phyloP scores from a whole-genome alignment of 2,329 filamentous ascomycete species.

The Neoscytalidium dimidiatum region DNA sequence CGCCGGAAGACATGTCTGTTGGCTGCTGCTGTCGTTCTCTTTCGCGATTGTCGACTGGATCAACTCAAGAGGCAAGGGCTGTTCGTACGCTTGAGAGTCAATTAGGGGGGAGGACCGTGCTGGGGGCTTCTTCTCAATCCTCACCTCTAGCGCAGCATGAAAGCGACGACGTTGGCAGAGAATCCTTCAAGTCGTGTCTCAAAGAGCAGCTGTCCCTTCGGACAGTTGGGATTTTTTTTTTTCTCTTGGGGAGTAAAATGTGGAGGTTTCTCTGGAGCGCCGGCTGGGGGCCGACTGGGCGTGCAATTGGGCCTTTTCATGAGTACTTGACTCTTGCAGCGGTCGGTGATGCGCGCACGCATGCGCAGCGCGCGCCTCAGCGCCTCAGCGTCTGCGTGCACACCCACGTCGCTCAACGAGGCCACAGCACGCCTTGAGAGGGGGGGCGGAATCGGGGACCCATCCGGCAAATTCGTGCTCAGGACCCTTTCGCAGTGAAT shows the following conservation, averaged over 20 bases:
- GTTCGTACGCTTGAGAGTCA: background rate
- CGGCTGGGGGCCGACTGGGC: background rate
- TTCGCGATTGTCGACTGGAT: background rate
- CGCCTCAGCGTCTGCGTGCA: too few species aligned
- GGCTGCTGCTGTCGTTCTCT: background rate
- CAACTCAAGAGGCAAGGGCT: background rate
- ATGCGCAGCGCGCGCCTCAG: too few species aligned
- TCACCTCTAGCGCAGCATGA: background rate
- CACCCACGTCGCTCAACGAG: background rate
- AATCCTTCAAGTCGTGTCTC: too few species aligned
- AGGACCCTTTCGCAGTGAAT: too few species aligned
- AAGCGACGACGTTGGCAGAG: background rate
- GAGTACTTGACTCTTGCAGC: conserved; percentile 5
- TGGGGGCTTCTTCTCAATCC: background rate
- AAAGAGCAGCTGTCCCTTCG: background rate
- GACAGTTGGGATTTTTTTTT: background rate
- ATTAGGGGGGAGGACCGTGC: conserved; percentile 4
- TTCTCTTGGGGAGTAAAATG: background rate
- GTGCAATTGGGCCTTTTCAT: background rate
- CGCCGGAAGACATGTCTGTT: background rate
- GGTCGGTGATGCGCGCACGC: too few species aligned
- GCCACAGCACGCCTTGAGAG: background rate
- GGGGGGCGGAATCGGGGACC: background rate
- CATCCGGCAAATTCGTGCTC: background rate
- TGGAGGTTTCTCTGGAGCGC: background rate